A percentile compares a stretch with the other conserved stretches of the same genome.
Conservation (phyloP, 805 yeast species). For the Hanseniaspora vineae region DNA sequence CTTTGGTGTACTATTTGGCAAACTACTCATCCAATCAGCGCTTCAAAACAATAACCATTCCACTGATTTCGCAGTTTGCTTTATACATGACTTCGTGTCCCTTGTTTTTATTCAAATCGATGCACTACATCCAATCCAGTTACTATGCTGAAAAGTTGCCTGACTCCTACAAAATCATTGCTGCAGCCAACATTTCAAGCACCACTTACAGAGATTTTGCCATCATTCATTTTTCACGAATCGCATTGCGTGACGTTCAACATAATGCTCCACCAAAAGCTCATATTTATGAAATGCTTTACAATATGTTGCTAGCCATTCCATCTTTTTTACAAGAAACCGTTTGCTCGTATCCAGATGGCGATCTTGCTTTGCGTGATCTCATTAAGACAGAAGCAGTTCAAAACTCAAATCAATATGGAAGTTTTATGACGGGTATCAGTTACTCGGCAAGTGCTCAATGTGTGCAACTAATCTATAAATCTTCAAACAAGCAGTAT, state of each 20-base stretch:
- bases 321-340: conserved; percentile 8
- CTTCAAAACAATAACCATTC: conserved; percentile 25
- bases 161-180: conserved; percentile 29
- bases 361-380: not conserved
- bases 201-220: conserved; percentile 53
- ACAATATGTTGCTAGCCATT: conserved; percentile 42
- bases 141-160: conserved; percentile 42
- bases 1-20: conserved; percentile 44
- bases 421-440: conserved; percentile 26
- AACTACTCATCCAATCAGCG: conserved; percentile 23
- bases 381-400: conserved; percentile 5
- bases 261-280: conserved; percentile 23
- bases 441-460: conserved; percentile 38
- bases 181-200: conserved; percentile 23
- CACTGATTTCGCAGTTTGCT: conserved; percentile 39
- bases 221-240: conserved; percentile 36
- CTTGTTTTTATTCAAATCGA: conserved; percentile 26
- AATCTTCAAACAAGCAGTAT: conserved; percentile 12
- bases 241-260: conserved; percentile 28
- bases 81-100: conserved; percentile 35
- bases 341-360: conserved; percentile 11
- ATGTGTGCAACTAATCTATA: conserved; percentile 28
- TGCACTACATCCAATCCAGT: conserved; percentile 32
- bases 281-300: conserved; percentile 44
- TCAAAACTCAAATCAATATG: conserved; percentile 22